These are phyloP conservation scores for Candida oleophila DNA, from an alignment of 805 yeast species.

Conservation along the genomic window DNA sequence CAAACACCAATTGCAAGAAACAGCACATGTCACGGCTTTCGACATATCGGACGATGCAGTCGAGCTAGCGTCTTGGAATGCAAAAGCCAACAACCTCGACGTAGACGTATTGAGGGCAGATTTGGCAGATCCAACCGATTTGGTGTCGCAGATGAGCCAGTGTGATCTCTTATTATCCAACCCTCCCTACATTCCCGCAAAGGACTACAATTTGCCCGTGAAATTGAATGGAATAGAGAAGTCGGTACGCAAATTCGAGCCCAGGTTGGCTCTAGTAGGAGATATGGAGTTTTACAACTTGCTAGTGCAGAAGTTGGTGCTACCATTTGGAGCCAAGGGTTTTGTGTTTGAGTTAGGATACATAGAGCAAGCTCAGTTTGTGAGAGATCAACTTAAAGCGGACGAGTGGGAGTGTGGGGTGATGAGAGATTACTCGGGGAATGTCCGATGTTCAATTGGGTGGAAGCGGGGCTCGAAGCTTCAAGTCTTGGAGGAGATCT, in stretches of 20 bases:
- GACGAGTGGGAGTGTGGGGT: constrained; percentile 51
- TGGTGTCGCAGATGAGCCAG: not conserved
- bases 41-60: constrained; percentile 61
- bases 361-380: constrained; percentile 49
- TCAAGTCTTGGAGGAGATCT: constrained; percentile 10
- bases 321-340: constrained; percentile 43
- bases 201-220: constrained; percentile 39
- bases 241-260: constrained; percentile 76
- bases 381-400: constrained; percentile 15
- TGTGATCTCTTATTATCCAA: constrained; percentile 71
- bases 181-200: constrained; percentile 79
- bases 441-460: constrained; percentile 63
- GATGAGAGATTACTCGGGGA: constrained; percentile 49
- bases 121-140: not conserved
- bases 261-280: constrained; percentile 76
- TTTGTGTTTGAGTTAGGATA: constrained; percentile 81
- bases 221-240: constrained; percentile 44
- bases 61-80: constrained; percentile 48
- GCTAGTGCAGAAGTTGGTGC: constrained; percentile 46
- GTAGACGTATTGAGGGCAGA: not conserved
- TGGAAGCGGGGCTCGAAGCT: constrained; percentile 38
- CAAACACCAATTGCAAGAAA: constrained; percentile 17
- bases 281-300: constrained; percentile 67
- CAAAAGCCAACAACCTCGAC: constrained; percentile 10
- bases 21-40: constrained; percentile 38